Evolutionary conservation across 495 filamentous ascomycete genomes (phyloP).

Genomic region (Bacidia gigantensis): DNA sequence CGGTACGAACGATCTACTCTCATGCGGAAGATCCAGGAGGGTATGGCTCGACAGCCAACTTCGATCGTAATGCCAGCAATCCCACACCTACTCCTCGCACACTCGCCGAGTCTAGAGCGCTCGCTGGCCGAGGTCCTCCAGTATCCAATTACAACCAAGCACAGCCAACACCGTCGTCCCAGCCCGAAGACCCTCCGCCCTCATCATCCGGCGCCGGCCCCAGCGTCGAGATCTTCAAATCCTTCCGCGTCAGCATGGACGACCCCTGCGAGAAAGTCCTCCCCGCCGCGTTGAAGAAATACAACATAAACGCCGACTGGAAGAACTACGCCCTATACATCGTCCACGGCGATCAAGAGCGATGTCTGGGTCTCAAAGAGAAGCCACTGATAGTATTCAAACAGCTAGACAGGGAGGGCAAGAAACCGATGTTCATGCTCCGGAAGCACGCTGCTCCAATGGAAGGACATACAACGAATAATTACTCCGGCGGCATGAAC

Average conservation of each 20-base stretch:
- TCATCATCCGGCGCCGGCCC: conserved; percentile 26
- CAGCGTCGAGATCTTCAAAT: conserved; percentile 92
- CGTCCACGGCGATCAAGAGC: conserved; percentile 92
- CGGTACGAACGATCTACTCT: conserved; percentile 28
- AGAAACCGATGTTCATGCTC: conserved; percentile 99
- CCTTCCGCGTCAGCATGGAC: conserved; percentile 92
- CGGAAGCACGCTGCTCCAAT: conserved; percentile 42
- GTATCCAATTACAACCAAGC: conserved; percentile 4
- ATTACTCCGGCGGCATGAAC: conserved; percentile 8
- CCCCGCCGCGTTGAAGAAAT: conserved; percentile 88
- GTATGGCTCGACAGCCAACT: conserved; percentile 13
- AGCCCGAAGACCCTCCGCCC: conserved; percentile 27
- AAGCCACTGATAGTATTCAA: conserved; percentile 93
- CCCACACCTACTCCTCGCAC: conserved; percentile 26
- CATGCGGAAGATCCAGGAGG: conserved; percentile 32
- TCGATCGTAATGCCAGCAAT: conserved; percentile 26
- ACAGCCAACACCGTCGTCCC: conserved; percentile 2
- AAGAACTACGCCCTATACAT: conserved; percentile 96
- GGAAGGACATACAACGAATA: conserved; percentile 14
- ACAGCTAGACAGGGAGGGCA: conserved; percentile 86
- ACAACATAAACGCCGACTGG: conserved; percentile 96
- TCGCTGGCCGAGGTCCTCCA: not conserved
- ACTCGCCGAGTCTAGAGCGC: not conserved
- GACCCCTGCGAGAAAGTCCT: conserved; percentile 96
- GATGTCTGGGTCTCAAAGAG: conserved; percentile 82